Base-by-base conservation (phyloP, 257 asterid genomes). In the Solanum raphanifolium region DNA sequence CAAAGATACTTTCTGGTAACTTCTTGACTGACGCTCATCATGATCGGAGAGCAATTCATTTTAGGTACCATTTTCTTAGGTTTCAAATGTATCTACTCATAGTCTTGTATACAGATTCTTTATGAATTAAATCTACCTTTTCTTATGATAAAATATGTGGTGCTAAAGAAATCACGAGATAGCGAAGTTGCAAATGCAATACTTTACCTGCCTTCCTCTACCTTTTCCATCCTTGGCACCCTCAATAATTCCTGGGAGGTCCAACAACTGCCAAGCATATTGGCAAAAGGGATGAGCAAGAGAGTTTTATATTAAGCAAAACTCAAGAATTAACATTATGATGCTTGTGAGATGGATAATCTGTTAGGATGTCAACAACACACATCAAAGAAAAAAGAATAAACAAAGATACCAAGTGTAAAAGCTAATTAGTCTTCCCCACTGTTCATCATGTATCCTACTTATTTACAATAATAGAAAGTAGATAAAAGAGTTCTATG, bases 211-310 rank as follows among this genome's bases (percentile, higher is more conserved):
- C 87, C 99, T 96, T 92, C 99, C 99, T 95, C 99, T 94, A 85
- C 99, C 99, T 90, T 97, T 97, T 88, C 99, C 99, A 90, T 97
- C 99, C 91, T 97, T 97, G 78, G 99, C 99, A 87, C 99, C 99
- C 93, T 97, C 99, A 88, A 97, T 97, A 92, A 96, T 97, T 87
- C 99, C 99, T 87, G 99, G 99, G 87, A 97, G 99, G 91, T 97
- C 99, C 91, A 97, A 90, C 65, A 97, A 90, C 99, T 97, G 95
- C 89, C 91, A 88, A 73, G 36, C 9, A 90, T 21, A 88, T 84
- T 31, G 71, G 31, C 58, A 9, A 86, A 83, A 78, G 25, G 55
- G 29, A 34, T 83, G 79, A 87, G 75, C 84, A 79, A 48, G 74
- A 83, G 76, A 87, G 38, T 34, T 46, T 11, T 25, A 12, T 21